phyloP scores from a whole-genome alignment of 2,329 filamentous ascomycete genomes.

The Xenoacremonium recifei region DNA sequence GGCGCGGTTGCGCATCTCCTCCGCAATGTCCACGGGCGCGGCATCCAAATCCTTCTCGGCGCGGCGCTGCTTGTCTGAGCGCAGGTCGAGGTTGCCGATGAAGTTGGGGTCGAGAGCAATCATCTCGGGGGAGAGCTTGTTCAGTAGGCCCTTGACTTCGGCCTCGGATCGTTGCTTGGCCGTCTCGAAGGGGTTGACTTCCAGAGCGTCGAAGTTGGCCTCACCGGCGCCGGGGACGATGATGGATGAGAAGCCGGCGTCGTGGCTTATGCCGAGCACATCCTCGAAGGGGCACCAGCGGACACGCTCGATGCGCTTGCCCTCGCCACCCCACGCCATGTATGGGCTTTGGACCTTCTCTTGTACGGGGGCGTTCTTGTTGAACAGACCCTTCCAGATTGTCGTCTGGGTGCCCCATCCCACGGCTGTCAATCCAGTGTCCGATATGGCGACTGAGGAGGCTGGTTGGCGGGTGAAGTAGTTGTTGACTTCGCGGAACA shows the following conservation, averaged over 20 bases:
- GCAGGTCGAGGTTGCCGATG: slow-evolving; percentile 81
- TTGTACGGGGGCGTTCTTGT: slow-evolving; percentile 67
- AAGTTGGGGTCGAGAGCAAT: slow-evolving; percentile 92
- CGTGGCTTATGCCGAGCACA: slow-evolving; percentile 80
- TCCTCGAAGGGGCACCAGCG: slow-evolving; percentile 96
- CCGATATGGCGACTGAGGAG: slow-evolving; percentile 82
- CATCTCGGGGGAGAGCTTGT: slow-evolving; percentile 96
- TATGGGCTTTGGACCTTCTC: slow-evolving; percentile 84
- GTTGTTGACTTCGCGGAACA: slow-evolving; percentile 87
- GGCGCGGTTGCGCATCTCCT: slow-evolving; percentile 71
- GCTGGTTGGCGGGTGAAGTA: slow-evolving; percentile 85
- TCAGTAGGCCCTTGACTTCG: slow-evolving; percentile 85
- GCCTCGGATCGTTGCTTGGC: slow-evolving; percentile 87
- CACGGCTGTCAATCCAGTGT: slow-evolving; percentile 82
- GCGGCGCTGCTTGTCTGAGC: slow-evolving; percentile 73
- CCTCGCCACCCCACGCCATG: slow-evolving; percentile 89
- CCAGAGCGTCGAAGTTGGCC: slow-evolving; percentile 91
- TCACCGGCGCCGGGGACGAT: slow-evolving; percentile 95
- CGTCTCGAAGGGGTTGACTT: slow-evolving; percentile 94
- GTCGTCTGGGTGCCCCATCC: slow-evolving; percentile 88
- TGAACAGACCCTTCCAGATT: slow-evolving; percentile 88
- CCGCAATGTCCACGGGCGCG: slow-evolving; percentile 55
- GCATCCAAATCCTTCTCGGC: slow-evolving; percentile 79
- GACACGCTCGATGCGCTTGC: slow-evolving; percentile 74
- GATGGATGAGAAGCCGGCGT: slow-evolving; percentile 83